Evolutionary conservation across 1,284 basidiomycete genomes (phyloP).

Genomic region (Austroboletus niveus): DNA sequence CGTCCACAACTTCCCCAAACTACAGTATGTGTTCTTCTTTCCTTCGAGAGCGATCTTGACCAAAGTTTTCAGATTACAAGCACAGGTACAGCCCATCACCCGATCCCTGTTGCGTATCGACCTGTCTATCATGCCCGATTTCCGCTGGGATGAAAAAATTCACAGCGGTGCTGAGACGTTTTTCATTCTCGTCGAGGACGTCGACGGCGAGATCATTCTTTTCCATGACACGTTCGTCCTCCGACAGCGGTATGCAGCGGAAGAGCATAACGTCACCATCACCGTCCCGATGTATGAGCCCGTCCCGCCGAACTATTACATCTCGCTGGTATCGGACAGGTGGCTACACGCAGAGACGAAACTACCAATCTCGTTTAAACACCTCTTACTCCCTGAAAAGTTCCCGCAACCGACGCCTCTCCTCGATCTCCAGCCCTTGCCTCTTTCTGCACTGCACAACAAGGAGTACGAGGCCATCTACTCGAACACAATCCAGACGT

Average conservation of each 20-base stretch:
- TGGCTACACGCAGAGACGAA: constrained; percentile 97
- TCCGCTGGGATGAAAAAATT: constrained; percentile 95
- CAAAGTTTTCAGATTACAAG: constrained; percentile 63
- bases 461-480: constrained; percentile 88
- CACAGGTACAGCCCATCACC: constrained; percentile 93
- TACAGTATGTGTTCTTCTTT: constrained; percentile 60
- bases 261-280: constrained; percentile 92
- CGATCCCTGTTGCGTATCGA: constrained; percentile 87
- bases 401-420: constrained; percentile 93
- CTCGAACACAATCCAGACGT: constrained; percentile 70
- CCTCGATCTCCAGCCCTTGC: constrained; percentile 90
- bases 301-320: constrained; percentile 96
- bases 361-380: constrained; percentile 96
- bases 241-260: constrained; percentile 87
- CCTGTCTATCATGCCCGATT: constrained; percentile 91
- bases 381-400: constrained; percentile 95
- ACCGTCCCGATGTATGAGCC: constrained; percentile 97
- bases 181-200: constrained; percentile 93
- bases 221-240: constrained; percentile 94
- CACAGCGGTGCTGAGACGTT: constrained; percentile 89
- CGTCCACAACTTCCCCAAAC: constrained; percentile 95
- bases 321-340: constrained; percentile 91
- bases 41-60: background rate
- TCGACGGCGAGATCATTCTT: constrained; percentile 94
- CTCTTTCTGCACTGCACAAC: constrained; percentile 89